Percentiles rank a stretch among this genome's conserved stretches.
Conservation (phyloP, 176 grass and related monocot species). For the Lolium rigidum region DNA sequence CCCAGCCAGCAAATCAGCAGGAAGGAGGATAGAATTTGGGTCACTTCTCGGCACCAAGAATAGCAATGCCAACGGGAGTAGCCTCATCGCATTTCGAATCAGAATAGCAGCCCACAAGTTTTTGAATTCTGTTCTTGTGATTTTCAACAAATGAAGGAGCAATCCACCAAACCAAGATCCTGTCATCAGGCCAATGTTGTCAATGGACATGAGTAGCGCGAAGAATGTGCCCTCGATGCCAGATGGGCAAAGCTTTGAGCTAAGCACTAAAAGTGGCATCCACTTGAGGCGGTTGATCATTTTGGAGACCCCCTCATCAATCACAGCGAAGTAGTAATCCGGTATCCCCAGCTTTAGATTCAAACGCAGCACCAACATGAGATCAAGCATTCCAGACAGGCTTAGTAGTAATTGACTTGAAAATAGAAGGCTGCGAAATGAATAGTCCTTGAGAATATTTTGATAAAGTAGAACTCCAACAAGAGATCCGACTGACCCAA, state of each 20-base stretch:
- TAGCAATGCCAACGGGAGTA: slow-evolving; percentile 67
- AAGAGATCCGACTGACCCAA: slow-evolving; percentile 79
- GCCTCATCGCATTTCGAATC: slow-evolving; percentile 70
- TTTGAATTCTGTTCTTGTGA: slow-evolving; percentile 75
- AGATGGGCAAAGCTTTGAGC: slow-evolving; percentile 77
- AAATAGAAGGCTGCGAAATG: slow-evolving; percentile 70
- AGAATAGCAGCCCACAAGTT: slow-evolving; percentile 84
- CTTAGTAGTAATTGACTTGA: slow-evolving; percentile 73
- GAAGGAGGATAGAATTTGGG: slow-evolving; percentile 67
- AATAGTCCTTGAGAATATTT: slow-evolving; percentile 66
- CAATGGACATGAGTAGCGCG: slow-evolving; percentile 83
- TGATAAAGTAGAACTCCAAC: slow-evolving; percentile 81
- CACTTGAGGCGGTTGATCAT: slow-evolving; percentile 80
- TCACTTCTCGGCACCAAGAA: slow-evolving; percentile 76
- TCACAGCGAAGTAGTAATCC: slow-evolving; percentile 81
- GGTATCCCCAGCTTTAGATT: slow-evolving; percentile 79
- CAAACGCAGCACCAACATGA: slow-evolving; percentile 75
- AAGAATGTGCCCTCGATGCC: slow-evolving; percentile 92
- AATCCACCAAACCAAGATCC: slow-evolving; percentile 77
- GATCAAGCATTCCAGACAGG: slow-evolving; percentile 82
- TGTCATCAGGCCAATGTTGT: slow-evolving; percentile 66
- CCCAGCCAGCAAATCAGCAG: slow-evolving; percentile 56
- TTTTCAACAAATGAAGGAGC: slow-evolving; percentile 77
- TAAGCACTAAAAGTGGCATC: slow-evolving; percentile 87
- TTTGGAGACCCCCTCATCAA: slow-evolving; percentile 79